Evolutionary conservation across 2,329 filamentous ascomycete genomes (phyloP).

Genomic region (Berkeleyomyces rouxiae): DNA sequence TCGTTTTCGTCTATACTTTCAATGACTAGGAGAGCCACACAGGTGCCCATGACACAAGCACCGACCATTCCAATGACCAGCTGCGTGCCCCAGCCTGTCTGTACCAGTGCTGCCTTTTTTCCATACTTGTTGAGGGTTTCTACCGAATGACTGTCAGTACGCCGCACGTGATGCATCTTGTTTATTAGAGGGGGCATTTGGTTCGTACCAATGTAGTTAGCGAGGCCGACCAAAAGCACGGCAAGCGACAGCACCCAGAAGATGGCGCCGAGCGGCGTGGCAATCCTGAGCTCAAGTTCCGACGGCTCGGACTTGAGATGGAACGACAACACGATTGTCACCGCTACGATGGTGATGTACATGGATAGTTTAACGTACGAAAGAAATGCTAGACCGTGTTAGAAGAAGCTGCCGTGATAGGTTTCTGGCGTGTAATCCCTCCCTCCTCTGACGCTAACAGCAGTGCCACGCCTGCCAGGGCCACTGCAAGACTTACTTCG

Average conservation of each 20-base stretch:
- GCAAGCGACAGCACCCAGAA: conserved; percentile 73
- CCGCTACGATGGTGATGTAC: conserved; percentile 77
- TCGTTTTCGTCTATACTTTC: conserved; percentile 21
- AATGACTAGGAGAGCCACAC: conserved; percentile 42
- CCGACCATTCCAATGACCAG: conserved; percentile 46
- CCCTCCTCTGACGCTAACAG: background rate
- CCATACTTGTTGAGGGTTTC: conserved; percentile 67
- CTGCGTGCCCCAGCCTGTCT: conserved; percentile 88
- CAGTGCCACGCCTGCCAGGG: background rate
- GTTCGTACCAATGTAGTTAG: conserved; percentile 66
- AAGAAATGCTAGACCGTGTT: conserved; percentile 44
- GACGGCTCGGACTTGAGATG: conserved; percentile 65
- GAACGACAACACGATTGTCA: conserved; percentile 86
- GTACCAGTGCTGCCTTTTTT: conserved; percentile 63
- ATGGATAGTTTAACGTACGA: conserved; percentile 79
- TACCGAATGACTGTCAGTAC: conserved; percentile 17
- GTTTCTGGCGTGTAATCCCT: background rate
- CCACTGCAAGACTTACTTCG: conserved; percentile 32
- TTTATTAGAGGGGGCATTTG: background rate
- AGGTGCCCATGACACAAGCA: conserved; percentile 46
- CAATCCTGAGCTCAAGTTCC: conserved; percentile 54
- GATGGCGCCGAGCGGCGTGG: conserved; percentile 66
- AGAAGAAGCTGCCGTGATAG: background rate
- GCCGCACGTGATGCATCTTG: background rate
- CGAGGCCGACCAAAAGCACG: conserved; percentile 62